These are phyloP conservation scores for Paragyromitra xinjiangensis DNA, from an alignment of 495 filamentous ascomycete species.

Conservation along the genomic window DNA sequence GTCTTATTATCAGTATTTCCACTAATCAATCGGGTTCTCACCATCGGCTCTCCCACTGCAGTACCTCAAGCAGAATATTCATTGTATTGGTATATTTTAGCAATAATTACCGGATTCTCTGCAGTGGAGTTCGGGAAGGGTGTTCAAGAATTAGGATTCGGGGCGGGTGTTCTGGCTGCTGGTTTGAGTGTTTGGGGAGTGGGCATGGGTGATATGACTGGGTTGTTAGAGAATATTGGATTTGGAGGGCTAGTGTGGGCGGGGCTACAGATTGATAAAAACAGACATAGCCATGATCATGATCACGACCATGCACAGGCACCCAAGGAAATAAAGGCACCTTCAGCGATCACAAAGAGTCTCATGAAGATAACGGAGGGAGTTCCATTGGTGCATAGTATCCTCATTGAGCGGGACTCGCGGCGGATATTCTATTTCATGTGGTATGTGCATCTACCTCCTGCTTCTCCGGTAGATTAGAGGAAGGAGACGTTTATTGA, in stretches of 20 bases:
- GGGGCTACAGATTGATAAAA: conserved; percentile 48
- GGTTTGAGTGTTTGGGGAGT: conserved; percentile 37
- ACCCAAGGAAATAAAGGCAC: conserved; percentile 50
- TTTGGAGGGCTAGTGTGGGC: conserved; percentile 43
- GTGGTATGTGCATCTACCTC: conserved; percentile 65
- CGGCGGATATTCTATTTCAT: conserved; percentile 98
- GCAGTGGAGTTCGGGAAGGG: conserved; percentile 47
- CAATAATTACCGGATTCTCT: conserved; percentile 36
- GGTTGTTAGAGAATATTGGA: conserved; percentile 32
- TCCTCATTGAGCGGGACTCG: conserved; percentile 91
- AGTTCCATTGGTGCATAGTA: conserved; percentile 81
- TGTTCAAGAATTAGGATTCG: conserved; percentile 45
- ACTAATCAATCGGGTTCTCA: conserved; percentile 35
- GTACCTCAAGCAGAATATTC: conserved; percentile 10
- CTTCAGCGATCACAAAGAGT: conserved; percentile 55
- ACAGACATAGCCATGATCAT: conserved; percentile 58
- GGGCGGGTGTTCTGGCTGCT: conserved; percentile 34
- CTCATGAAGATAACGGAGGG: conserved; percentile 65
- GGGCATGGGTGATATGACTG: conserved; percentile 13
- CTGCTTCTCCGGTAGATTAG: background rate
- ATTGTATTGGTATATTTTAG: conserved; percentile 37
- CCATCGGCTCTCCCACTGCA: conserved; percentile 32
- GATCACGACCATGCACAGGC: conserved; percentile 50
- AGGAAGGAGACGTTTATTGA: background rate
- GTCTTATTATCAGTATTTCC: conserved; percentile 12